These are phyloP conservation scores for Anaeromyces robustus DNA, from an alignment of 192 early-diverging fungal species.

Conservation along the genomic window DNA sequence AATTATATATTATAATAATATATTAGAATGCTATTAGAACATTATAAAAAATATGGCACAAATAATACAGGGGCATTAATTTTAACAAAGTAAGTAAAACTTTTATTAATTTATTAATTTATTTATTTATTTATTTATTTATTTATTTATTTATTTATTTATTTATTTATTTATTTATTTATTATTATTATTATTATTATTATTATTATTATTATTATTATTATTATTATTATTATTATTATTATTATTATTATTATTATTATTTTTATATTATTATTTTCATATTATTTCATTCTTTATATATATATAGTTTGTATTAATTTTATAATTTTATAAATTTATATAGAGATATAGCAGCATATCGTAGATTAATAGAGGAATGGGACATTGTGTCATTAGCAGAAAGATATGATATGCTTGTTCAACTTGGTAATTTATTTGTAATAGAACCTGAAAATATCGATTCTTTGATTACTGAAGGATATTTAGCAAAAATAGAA, in stretches of 20 bases:
- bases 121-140: background rate
- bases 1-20: background rate
- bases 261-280: no score
- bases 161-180: no score
- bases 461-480: conserved; percentile 71
- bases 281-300: no score
- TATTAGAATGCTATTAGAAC: conserved; percentile 70
- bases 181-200: no score
- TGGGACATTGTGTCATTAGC: conserved; percentile 60
- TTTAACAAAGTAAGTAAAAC: conserved; percentile 51
- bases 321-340: background rate
- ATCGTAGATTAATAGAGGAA: conserved; percentile 65
- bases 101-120: background rate
- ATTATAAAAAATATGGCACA: conserved; percentile 75
- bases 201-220: no score
- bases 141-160: no score
- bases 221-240: no score
- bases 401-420: conserved; percentile 77
- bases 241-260: no score
- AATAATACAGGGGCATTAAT: conserved; percentile 76
- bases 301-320: no score
- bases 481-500: conserved; percentile 6
- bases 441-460: conserved; percentile 82
- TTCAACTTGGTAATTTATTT: conserved; percentile 85
- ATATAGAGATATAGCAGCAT: conserved; percentile 77